Evolutionary conservation across 495 filamentous ascomycete genomes (phyloP).

Genomic region (Trichoderma reesei): DNA sequence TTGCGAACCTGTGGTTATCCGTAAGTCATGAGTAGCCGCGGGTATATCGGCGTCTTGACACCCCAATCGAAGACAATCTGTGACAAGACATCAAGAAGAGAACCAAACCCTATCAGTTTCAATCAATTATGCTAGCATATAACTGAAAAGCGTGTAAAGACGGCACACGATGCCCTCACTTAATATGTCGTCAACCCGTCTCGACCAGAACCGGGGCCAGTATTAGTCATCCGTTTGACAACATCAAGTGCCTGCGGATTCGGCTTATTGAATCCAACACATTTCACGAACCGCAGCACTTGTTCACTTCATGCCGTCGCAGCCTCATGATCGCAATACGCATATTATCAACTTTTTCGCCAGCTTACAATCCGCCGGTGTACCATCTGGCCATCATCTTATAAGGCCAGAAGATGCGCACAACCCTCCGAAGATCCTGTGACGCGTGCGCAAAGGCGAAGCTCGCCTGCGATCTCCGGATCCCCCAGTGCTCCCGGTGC

Average conservation of each 20-base stretch:
- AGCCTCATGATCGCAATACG: background rate
- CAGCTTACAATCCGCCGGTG: background rate
- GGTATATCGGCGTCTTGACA: too few relatives aligned
- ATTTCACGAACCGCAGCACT: background rate
- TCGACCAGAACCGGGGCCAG: background rate
- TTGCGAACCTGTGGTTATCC: too few relatives aligned
- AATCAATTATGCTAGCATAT: too few relatives aligned
- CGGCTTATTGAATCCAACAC: background rate
- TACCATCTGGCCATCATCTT: background rate
- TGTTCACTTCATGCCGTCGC: background rate
- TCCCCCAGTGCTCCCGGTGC: constrained; percentile 42
- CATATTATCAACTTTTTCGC: background rate
- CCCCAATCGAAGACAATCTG: too few relatives aligned
- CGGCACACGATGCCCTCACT: background rate
- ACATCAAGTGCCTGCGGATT: background rate
- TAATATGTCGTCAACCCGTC: background rate
- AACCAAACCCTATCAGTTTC: too few relatives aligned
- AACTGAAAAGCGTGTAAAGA: too few relatives aligned
- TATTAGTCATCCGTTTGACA: background rate
- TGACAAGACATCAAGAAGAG: too few relatives aligned
- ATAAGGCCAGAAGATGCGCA: constrained; percentile 25
- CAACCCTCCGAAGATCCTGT: constrained; percentile 41
- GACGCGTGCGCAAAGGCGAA: constrained; percentile 40
- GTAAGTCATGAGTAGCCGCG: too few relatives aligned
- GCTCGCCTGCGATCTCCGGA: constrained; percentile 38